These are phyloP conservation scores for Aquilaria agallochum DNA, from an alignment of 441 rosid species.

Conservation along the genomic window DNA sequence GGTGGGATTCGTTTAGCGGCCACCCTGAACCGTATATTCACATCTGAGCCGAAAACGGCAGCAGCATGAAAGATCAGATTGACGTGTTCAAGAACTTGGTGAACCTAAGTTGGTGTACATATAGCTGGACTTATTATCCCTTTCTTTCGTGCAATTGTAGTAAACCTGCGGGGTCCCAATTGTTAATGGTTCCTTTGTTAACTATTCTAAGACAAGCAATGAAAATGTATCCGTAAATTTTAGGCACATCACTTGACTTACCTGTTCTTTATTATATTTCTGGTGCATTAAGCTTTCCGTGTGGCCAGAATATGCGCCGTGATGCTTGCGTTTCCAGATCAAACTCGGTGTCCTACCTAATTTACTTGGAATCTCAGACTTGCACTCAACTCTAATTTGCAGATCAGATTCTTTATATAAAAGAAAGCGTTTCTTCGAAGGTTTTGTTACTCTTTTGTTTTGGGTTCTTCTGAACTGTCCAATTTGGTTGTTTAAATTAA, in stretches of 20 bases:
- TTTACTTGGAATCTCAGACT: conserved; percentile 25
- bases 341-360: conserved; percentile 21
- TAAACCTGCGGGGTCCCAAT: background rate
- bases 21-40: conserved; percentile 63
- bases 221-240: background rate
- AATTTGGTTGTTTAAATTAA: background rate
- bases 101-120: background rate
- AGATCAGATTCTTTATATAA: conserved; percentile 10
- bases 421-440: background rate
- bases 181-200: background rate
- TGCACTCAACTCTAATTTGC: conserved; percentile 44
- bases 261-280: background rate
- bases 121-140: too few species aligned
- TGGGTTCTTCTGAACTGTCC: background rate
- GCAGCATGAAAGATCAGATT: conserved; percentile 27
- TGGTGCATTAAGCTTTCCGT: conserved; percentile 1
- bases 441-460: background rate
- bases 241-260: background rate
- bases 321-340: conserved; percentile 21
- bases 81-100: conserved; percentile 5
- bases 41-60: conserved; percentile 37
- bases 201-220: conserved; percentile 20
- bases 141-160: too few species aligned
- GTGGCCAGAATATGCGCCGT: conserved; percentile 35
- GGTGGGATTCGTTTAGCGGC: conserved; percentile 77